Evolutionary conservation across 2,329 filamentous ascomycete genomes (phyloP), one percentile per base, ranked within the genome.

Genomic region (Leptographium wingfieldii): DNA sequence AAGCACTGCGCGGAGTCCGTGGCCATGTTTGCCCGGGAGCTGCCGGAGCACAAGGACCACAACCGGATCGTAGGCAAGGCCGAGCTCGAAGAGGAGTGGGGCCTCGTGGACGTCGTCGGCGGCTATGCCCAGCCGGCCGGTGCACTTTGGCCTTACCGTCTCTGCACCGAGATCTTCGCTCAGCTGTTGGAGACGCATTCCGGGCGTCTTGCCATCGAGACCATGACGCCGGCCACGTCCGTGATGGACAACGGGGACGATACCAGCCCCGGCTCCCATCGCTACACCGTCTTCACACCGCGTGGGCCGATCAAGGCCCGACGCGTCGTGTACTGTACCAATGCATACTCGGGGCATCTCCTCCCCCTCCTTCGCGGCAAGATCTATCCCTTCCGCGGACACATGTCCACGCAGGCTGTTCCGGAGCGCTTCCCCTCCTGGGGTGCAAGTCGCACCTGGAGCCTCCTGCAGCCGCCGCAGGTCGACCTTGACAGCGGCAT

Each of bases 281-380:
- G 46, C 38, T 29, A 76, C 2, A 61, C 62, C 3, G 5, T 60
- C 3, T 12, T 5, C 5, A 77, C 75, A 0, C 29, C 69, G 0
- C 69, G 74, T 33, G 75, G 75, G 3, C 55, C 61, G 0, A 65
- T 77, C 43, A 64, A 65, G 31, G 70, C 70, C 3, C 62, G 54
- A 1, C 69, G 72, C 4, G 67, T 77, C 5, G 65, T 75, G 4
- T 70, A 77, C 62, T 74, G 73, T 62, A 77, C 74, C 3, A 77
- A 77, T 58, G 74, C 66, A 1, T 70, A 73, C 59, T 68, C 69
- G 3, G 72, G 70, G 0, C 73, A 77, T 62, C 68, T 78, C 5
- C 64, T 77, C 1, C 75, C 76, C 16, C n/a, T 14, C 0, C 64
- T 77, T 1, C 19, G 16, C 16, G 74, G 74, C 0, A 65, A 64